These are phyloP conservation scores for Calonectria hawksworthii DNA, from an alignment of 2,329 filamentous ascomycete species.

Conservation along the genomic window DNA sequence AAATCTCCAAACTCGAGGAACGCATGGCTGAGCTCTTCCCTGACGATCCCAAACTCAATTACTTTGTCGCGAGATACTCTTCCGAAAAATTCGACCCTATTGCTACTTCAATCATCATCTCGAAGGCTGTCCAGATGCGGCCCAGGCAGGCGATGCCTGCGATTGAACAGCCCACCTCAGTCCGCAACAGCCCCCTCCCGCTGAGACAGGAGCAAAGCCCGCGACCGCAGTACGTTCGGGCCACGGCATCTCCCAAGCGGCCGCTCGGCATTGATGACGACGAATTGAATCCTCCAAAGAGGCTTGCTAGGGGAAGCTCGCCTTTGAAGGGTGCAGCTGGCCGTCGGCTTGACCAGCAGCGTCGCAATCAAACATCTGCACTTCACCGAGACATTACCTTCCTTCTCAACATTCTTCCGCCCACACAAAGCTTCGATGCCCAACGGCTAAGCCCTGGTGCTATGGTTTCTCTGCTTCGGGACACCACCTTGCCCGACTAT, in stretches of 20 bases:
- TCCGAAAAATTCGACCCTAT: constrained; percentile 83
- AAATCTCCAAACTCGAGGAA: constrained; percentile 91
- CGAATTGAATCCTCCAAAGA: constrained; percentile 81
- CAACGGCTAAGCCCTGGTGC: constrained; percentile 78
- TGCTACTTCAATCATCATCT: constrained; percentile 85
- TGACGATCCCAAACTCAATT: constrained; percentile 81
- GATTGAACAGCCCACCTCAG: constrained; percentile 65
- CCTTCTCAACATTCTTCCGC: constrained; percentile 80
- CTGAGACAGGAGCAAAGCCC: constrained; percentile 58
- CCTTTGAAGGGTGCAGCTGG: constrained; percentile 93
- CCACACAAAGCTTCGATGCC: constrained; percentile 78
- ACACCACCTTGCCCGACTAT: constrained; percentile 75
- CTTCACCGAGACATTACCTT: constrained; percentile 80
- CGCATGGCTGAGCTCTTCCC: constrained; percentile 96
- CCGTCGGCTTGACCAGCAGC: constrained; percentile 84
- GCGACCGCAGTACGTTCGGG: constrained; percentile 61
- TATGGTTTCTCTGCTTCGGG: constrained; percentile 80
- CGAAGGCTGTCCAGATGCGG: constrained; percentile 81
- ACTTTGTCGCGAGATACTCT: constrained; percentile 84
- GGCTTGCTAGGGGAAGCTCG: constrained; percentile 89
- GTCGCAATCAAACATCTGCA: constrained; percentile 73
- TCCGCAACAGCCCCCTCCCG: constrained; percentile 60
- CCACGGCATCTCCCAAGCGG: constrained; percentile 71
- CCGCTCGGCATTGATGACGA: constrained; percentile 79
- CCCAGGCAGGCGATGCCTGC: constrained; percentile 70